phyloP scores from a whole-genome alignment of 75 land plant genomes.

The Cunninghamia lanceolata region DNA sequence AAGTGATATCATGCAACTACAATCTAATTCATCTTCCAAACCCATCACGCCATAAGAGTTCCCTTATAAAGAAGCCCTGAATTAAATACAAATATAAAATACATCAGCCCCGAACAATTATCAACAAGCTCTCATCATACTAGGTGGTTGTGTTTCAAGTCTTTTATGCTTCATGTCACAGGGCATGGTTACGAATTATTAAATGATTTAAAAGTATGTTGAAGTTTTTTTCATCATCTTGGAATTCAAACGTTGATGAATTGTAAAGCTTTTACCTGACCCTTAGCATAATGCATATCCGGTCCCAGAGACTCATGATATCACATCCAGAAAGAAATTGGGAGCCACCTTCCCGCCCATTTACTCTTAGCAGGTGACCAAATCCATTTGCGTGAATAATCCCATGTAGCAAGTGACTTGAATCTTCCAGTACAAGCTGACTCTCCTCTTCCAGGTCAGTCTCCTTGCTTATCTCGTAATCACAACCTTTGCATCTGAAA shows the following conservation, averaged over 20 bases:
- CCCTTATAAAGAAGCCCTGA: background rate
- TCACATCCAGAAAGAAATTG: conserved; percentile 58
- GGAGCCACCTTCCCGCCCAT: conserved; percentile 75
- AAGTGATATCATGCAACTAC: background rate
- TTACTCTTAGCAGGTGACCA: conserved; percentile 60
- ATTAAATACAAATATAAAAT: background rate
- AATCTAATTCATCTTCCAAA: background rate
- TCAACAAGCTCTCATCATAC: no score
- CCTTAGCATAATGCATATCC: conserved; percentile 52
- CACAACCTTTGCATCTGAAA: conserved; percentile 20
- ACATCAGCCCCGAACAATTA: background rate
- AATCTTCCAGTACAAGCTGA: conserved; percentile 42
- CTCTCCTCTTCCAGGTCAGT: conserved; percentile 41
- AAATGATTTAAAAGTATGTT: background rate
- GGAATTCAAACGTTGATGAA: background rate
- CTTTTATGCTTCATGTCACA: background rate
- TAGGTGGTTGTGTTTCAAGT: no score
- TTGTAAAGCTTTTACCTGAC: conserved; percentile 53
- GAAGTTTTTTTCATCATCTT: background rate
- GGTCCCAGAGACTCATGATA: conserved; percentile 83
- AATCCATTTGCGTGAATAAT: conserved; percentile 69
- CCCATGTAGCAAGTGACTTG: conserved; percentile 70
- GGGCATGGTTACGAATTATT: background rate
- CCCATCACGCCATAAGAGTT: background rate
- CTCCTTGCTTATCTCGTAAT: conserved; percentile 32